A percentile compares a stretch with the other conserved stretches of the same genome.
phyloP scores from a whole-genome alignment of 108 stramenopile species.

The Cyclotella distinguenda region DNA sequence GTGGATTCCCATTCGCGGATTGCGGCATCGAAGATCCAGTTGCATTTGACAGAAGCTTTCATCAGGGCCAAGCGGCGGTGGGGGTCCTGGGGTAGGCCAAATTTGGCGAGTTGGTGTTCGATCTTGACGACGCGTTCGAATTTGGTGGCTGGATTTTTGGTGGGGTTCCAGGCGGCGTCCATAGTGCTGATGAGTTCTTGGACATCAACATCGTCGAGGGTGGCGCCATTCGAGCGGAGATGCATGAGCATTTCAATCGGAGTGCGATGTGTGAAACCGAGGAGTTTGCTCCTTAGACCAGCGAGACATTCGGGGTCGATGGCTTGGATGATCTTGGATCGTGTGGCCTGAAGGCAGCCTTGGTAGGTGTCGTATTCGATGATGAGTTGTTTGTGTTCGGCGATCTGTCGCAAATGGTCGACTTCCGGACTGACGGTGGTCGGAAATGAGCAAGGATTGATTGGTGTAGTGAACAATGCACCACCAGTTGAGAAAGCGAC shows the following conservation, averaged over 20 bases:
- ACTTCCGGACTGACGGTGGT: background rate
- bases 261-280: background rate
- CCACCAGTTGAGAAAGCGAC: background rate
- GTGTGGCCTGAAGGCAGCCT: background rate
- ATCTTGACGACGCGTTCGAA: background rate
- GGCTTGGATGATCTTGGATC: background rate
- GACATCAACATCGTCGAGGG: background rate
- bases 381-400: constrained; percentile 7
- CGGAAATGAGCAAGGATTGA: background rate
- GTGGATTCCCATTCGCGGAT: background rate
- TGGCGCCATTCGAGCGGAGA: background rate
- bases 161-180: background rate
- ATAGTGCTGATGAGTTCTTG: background rate
- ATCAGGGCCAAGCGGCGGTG: background rate
- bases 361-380: constrained; percentile 8
- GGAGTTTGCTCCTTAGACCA: background rate
- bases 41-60: background rate
- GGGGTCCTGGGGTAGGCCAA: background rate
- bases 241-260: constrained; percentile 1
- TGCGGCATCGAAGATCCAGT: background rate
- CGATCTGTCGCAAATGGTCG: background rate
- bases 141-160: background rate
- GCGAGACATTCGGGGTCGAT: constrained; percentile 11
- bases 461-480: background rate
- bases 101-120: background rate